phyloP scores from a whole-genome alignment of 495 filamentous ascomycete species.

The Penicillium odoratum region DNA sequence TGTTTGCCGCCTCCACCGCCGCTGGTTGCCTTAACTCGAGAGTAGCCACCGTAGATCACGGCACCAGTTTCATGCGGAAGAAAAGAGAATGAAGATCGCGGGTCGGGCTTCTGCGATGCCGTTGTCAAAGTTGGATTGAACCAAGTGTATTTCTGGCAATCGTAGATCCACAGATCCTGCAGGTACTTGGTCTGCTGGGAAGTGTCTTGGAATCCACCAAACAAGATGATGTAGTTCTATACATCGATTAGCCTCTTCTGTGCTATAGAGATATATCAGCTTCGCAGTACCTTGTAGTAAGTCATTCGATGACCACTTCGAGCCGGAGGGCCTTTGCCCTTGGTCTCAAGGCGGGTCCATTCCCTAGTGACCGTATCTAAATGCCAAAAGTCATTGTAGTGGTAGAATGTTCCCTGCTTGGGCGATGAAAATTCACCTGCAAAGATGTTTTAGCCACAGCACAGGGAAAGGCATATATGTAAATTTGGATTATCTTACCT shows the following conservation, averaged over 20 bases:
- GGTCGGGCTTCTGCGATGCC: slow-evolving; percentile 81
- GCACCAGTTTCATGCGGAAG: slow-evolving; percentile 87
- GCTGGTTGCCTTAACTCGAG: slow-evolving; percentile 70
- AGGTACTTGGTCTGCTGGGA: slow-evolving; percentile 91
- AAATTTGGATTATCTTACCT: slow-evolving; percentile 45
- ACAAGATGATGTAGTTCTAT: slow-evolving; percentile 68
- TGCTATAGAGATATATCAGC: background rate
- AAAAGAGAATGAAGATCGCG: slow-evolving; percentile 85
- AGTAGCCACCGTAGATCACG: slow-evolving; percentile 90
- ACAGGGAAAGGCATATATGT: slow-evolving; percentile 9
- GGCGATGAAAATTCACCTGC: slow-evolving; percentile 66
- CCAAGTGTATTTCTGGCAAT: slow-evolving; percentile 74
- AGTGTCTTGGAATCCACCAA: slow-evolving; percentile 93
- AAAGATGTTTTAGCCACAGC: background rate
- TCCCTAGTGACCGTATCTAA: slow-evolving; percentile 79
- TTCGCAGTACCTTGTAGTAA: slow-evolving; percentile 66
- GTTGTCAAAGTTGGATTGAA: slow-evolving; percentile 67
- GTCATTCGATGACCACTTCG: slow-evolving; percentile 94
- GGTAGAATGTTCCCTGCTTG: slow-evolving; percentile 98
- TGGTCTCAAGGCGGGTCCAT: slow-evolving; percentile 85
- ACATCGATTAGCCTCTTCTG: background rate
- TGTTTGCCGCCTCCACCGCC: slow-evolving; percentile 49
- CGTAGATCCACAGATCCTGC: slow-evolving; percentile 66
- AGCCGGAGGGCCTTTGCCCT: slow-evolving; percentile 85
- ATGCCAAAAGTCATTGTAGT: slow-evolving; percentile 98